Evolutionary conservation across 2,329 filamentous ascomycete genomes (phyloP).

Genomic region (Orbilia ellipsospora): DNA sequence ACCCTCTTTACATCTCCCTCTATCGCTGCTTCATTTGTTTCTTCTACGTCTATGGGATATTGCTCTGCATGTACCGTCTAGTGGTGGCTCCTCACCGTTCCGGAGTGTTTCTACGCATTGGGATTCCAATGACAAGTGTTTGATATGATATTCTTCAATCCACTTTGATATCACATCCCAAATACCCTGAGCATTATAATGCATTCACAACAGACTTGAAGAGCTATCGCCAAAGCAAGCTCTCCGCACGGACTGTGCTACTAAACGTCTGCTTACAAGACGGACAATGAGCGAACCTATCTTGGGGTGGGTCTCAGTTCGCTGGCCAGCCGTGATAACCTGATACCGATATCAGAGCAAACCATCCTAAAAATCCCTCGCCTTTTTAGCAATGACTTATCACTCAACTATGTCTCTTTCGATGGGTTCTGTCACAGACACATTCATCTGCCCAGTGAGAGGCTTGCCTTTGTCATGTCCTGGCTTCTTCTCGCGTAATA

Average conservation of each 20-base stretch:
- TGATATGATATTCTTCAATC: neutral
- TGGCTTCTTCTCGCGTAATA: conserved; percentile 46
- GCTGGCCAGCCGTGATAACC: too few relatives aligned
- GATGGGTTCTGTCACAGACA: conserved; percentile 35
- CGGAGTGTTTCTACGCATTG: neutral
- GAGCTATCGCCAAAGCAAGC: too few relatives aligned
- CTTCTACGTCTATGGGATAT: neutral
- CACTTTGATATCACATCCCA: conserved; percentile 32
- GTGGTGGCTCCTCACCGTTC: neutral
- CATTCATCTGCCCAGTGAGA: neutral
- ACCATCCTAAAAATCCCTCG: conserved; percentile 52
- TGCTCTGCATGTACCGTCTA: neutral
- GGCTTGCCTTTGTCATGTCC: neutral
- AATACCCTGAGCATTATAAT: conserved; percentile 10
- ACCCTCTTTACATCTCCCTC: neutral
- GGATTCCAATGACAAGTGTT: neutral
- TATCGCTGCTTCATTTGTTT: neutral
- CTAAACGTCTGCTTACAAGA: neutral
- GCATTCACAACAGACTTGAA: too few relatives aligned
- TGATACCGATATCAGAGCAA: conserved; percentile 26
- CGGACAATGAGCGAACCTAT: neutral
- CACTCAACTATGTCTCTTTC: conserved; percentile 4
- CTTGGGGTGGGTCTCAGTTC: too few relatives aligned
- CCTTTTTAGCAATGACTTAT: conserved; percentile 31
- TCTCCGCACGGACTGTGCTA: conserved; percentile 14